Base-by-base conservation (phyloP, 345 rosid species). In the Excoecaria cochinchinensis region DNA sequence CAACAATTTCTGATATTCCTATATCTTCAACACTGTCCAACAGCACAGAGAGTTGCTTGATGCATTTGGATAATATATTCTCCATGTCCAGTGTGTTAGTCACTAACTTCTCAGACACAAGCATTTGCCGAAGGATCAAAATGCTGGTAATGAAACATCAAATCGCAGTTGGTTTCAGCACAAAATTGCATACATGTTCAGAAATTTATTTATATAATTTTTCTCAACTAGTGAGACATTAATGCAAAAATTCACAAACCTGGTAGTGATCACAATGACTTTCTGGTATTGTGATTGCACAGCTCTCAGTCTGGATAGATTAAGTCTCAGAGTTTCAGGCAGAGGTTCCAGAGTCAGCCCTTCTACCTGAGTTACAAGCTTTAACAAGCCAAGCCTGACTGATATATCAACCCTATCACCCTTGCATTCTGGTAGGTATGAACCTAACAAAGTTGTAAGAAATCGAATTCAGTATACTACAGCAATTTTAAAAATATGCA, bases 211-310 rank as follows among this genome's bases (percentile, higher is more conserved):
- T 6, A 44, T 44, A 4, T 44, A 44, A 44, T 44, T 44, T 44
- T 6, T 44, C 62, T 48, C 9, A n/a, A 68, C 13, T 5, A 14
- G 9, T 13, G 22, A 64, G 6, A 11, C 3, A 74, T 17, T 15
- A 52, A 12, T 40, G 8, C 8, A 5, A 62, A 46, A 5, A 15
- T 46, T 25, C 0, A 62, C 69, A 16, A 24, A 73, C 76, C 76
- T 61, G 55, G 76, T 73, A 48, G 69, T 31, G 25, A 73, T 62
- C 6, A 63, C 47, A 16, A 73, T 62, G 36, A 50, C 51, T 48
- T 73, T 73, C 76, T 73, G 76, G 64, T 61, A 38, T 73, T 73
- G 69, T 31, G 76, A 60, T 13, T 73, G 76, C 36, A 73, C 76
- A 73, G 12, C 48, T 62, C 76, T 47, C 25, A 61, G 44, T 57